Percentiles rank a stretch among this genome's conserved stretches.
Conservation (phyloP, 2,329 filamentous ascomycete genomes). For the Leptographium wingfieldii region DNA sequence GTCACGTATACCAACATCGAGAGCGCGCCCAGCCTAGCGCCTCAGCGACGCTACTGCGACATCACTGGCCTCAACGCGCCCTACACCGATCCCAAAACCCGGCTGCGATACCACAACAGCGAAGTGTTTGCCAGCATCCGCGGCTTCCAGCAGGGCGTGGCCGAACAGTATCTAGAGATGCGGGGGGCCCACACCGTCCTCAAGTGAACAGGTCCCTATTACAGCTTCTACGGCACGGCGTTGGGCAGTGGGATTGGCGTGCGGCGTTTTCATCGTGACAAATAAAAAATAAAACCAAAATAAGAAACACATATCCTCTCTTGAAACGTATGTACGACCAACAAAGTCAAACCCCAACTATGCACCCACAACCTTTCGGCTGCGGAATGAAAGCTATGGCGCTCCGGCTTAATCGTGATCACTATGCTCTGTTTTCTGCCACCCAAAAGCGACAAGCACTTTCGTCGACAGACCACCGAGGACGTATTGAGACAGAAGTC, state of each 20-base stretch:
- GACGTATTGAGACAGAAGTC: constrained; percentile 51
- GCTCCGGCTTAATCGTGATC: constrained; percentile 99
- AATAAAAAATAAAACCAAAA: background rate
- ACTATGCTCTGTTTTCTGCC: constrained; percentile 57
- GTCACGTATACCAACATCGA: constrained; percentile 93
- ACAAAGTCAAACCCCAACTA: constrained; percentile 96
- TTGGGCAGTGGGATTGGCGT: background rate
- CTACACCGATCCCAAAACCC: constrained; percentile 90
- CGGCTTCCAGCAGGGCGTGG: constrained; percentile 64
- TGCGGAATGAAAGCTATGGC: constrained; percentile 64
- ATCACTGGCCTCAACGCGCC: constrained; percentile 84
- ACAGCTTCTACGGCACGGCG: too few relatives aligned
- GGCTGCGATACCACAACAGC: constrained; percentile 81
- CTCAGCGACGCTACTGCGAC: constrained; percentile 86
- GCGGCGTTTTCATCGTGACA: background rate
- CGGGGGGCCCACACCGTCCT: constrained; percentile 86
- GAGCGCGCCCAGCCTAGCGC: constrained; percentile 75
- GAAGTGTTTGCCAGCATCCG: constrained; percentile 83
- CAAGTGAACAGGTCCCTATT: constrained; percentile 44
- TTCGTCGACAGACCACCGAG: constrained; percentile 66
- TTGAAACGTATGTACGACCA: constrained; percentile 54
- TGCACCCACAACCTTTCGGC: constrained; percentile 68
- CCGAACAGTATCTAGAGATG: constrained; percentile 80
- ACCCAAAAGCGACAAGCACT: constrained; percentile 5
- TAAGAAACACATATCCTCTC: background rate